Base-by-base conservation (phyloP, 768 basidiomycete species). In the Lactarius sanguifluus region DNA sequence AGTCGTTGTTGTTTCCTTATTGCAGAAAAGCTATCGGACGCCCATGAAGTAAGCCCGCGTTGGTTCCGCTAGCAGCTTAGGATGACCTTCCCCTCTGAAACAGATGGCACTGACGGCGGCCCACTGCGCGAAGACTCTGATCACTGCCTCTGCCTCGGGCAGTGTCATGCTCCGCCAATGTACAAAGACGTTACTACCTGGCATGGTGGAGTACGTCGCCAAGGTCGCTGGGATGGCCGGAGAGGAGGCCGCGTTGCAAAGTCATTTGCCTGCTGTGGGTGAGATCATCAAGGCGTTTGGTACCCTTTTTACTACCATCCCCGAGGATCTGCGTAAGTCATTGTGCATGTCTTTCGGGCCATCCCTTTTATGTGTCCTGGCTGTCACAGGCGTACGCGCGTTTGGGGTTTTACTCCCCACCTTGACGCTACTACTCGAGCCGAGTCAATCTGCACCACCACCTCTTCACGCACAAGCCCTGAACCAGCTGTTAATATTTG, bases 1-100 rank as follows among this genome's bases (percentile, higher is more conserved):
- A 96, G 96, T 72, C 92, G 94, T 70, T 83, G 86, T 15, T 96
- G 91, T 72, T 92, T 89, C 77, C 76, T 93, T 65, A 89, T 98
- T 50, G 85, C 88, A 1, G 91, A 96, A 69, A 92, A 90, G 68
- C 79, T 96, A 5, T 75, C 86, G 20, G 91, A 89, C 43, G 79
- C 77, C 0, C 80, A 85, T 70, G 91, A 94, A 71, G 93, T 92
- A 70, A 69, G 78, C 71, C 36, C 30, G 20, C 8, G 54, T 70
- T 41, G 13, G 47, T 32, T 40, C 28, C 20, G 28, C 40, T 32
- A 28, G 55, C 40, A 43, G 60, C 34, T 30, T 18, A 2, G 23
- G 40, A 56, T 59, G n/a, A 57, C 54, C 61, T 45, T 28, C 3
- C 50, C 15, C 64, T 23, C 57, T n/a, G 30, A 23, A 34, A 34